Conservation (phyloP, 345 rosid genomes). For the Sisymbrium altissimum region DNA sequence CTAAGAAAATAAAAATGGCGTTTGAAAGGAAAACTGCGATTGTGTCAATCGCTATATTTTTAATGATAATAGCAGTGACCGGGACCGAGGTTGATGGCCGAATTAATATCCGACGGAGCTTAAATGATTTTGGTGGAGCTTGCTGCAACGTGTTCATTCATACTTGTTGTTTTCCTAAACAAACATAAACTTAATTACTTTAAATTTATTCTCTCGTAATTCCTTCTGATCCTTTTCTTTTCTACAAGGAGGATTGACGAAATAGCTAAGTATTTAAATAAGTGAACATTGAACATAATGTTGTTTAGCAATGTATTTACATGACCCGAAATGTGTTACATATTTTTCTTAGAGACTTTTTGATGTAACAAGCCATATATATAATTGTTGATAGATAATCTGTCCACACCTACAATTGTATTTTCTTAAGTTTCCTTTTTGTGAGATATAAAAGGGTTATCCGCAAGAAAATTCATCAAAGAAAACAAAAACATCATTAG, state of each 20-base stretch:
- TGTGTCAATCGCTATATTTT: background rate
- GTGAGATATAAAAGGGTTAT: background rate
- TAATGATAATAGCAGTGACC: background rate
- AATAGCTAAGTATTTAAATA: background rate
- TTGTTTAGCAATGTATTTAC: background rate
- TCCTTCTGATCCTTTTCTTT: background rate
- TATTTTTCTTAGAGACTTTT: background rate
- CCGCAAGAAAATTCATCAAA: no score
- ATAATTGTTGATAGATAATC: background rate
- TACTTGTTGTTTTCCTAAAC: constrained; percentile 30
- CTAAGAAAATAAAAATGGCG: constrained; percentile 1
- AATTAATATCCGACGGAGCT: constrained; percentile 17
- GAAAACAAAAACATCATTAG: no score
- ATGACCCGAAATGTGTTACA: background rate
- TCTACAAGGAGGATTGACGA: background rate
- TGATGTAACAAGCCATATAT: background rate
- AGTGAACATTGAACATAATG: background rate
- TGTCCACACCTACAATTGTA: background rate
- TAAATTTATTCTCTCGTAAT: background rate
- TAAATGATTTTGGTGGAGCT: constrained; percentile 21
- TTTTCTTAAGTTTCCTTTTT: background rate
- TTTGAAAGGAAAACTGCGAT: background rate
- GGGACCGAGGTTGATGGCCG: background rate
- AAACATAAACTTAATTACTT: background rate
- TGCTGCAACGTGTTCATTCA: constrained; percentile 29